Conservation (phyloP, 176 grass and related monocot species). For the Oryza rufipogon region DNA sequence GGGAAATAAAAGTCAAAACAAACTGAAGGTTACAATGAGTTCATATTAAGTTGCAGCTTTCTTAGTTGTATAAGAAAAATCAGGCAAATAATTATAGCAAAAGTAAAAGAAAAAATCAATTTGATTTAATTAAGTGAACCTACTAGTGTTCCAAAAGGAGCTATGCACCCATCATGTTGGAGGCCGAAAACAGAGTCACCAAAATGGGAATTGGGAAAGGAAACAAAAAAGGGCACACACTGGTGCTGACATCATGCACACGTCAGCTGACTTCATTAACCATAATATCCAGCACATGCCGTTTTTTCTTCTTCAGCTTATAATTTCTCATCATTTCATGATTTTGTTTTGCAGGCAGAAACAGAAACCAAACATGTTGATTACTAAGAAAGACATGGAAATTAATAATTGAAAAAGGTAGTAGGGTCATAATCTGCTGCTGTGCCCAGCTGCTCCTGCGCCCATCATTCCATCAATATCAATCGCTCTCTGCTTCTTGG, state of each 20-base stretch:
- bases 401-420: background rate
- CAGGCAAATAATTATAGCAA: too few species aligned
- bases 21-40: too few species aligned
- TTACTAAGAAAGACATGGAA: background rate
- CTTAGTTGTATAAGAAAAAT: too few species aligned
- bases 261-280: background rate
- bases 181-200: too few species aligned
- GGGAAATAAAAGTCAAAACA: too few species aligned
- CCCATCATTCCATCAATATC: background rate
- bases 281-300: background rate
- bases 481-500: background rate
- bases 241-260: conserved; percentile 23
- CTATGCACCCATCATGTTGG: too few species aligned
- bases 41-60: too few species aligned
- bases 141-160: too few species aligned
- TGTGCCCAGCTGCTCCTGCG: background rate
- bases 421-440: background rate
- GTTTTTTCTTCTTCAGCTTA: background rate
- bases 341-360: background rate
- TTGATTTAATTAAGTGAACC: too few species aligned
- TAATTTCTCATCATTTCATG: background rate
- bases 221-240: background rate
- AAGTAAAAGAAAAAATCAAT: too few species aligned
- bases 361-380: background rate
- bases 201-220: background rate